Conservation (phyloP, 2,329 filamentous ascomycete species). For the Lasiodiplodia theobromae region DNA sequence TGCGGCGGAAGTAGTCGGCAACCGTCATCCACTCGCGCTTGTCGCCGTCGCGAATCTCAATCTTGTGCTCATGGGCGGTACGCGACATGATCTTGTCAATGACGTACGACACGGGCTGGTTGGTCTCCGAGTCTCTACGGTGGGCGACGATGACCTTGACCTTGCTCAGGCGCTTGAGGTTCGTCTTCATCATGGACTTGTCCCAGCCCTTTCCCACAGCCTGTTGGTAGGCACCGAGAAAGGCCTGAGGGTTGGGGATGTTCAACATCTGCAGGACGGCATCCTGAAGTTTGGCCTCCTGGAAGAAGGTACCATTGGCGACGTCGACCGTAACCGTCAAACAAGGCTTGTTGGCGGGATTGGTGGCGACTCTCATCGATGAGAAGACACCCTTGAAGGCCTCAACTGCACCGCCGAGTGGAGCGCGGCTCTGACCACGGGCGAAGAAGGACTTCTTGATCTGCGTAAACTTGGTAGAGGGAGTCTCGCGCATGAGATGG, state of each 20-base stretch:
- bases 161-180: conserved; percentile 53
- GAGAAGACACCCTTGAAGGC: conserved; percentile 91
- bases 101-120: conserved; percentile 51
- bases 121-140: conserved; percentile 39
- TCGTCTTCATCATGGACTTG: conserved; percentile 37
- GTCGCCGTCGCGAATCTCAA: conserved; percentile 63
- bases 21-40: conserved; percentile 59
- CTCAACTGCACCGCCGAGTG: conserved; percentile 72
- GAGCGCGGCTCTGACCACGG: conserved; percentile 53
- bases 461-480: conserved; percentile 69
- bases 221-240: conserved; percentile 37
- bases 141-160: conserved; percentile 52
- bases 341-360: conserved; percentile 58
- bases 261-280: conserved; percentile 44
- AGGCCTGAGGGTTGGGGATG: conserved; percentile 33
- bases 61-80: conserved; percentile 53
- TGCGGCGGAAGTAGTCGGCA: conserved; percentile 60
- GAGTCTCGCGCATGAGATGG: conserved; percentile 83
- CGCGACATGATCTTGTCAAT: conserved; percentile 58
- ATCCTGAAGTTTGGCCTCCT: conserved; percentile 44
- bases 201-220: conserved; percentile 32
- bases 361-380: conserved; percentile 77
- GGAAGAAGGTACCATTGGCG: conserved; percentile 90
- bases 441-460: conserved; percentile 88
- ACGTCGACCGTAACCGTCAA: conserved; percentile 90